Evolutionary conservation across 2,329 filamentous ascomycete genomes (phyloP).

Genomic region (Colletotrichum viniferum): DNA sequence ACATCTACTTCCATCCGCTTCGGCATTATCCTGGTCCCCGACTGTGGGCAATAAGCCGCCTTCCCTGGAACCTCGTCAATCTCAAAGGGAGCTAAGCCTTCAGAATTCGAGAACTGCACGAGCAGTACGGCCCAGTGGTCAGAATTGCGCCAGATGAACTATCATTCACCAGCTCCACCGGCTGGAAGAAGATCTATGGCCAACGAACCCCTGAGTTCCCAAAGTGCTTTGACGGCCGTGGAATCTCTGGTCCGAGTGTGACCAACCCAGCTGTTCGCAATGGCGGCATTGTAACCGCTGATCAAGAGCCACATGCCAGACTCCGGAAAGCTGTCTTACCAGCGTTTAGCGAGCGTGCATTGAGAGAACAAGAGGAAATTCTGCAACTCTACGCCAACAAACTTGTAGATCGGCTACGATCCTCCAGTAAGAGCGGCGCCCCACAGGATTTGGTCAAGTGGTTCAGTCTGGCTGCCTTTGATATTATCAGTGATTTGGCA

Average conservation of each 20-base stretch:
- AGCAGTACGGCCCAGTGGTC: conserved; percentile 35
- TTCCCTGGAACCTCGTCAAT: conserved; percentile 47
- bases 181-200: conserved; percentile 21
- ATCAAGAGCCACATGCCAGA: conserved; percentile 13
- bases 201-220: conserved; percentile 9
- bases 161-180: conserved; percentile 9
- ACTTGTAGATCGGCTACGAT: not conserved
- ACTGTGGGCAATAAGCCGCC: conserved; percentile 56
- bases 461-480: conserved; percentile 43
- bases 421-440: not conserved
- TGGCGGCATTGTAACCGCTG: conserved; percentile 10
- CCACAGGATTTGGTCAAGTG: conserved; percentile 33
- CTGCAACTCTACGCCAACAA: conserved; percentile 7
- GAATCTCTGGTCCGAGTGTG: not conserved
- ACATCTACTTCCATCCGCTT: conserved; percentile 53
- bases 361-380: conserved; percentile 12
- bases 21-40: conserved; percentile 75
- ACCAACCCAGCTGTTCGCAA: not conserved
- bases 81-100: conserved; percentile 39
- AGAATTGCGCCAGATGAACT: conserved; percentile 32
- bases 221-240: conserved; percentile 5
- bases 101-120: conserved; percentile 44
- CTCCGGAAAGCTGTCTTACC: conserved; percentile 7
- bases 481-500: conserved; percentile 49
- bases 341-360: not conserved